Evolutionary conservation across 306 rosid species (phyloP).

Genomic region (Styphnolobium japonicum): DNA sequence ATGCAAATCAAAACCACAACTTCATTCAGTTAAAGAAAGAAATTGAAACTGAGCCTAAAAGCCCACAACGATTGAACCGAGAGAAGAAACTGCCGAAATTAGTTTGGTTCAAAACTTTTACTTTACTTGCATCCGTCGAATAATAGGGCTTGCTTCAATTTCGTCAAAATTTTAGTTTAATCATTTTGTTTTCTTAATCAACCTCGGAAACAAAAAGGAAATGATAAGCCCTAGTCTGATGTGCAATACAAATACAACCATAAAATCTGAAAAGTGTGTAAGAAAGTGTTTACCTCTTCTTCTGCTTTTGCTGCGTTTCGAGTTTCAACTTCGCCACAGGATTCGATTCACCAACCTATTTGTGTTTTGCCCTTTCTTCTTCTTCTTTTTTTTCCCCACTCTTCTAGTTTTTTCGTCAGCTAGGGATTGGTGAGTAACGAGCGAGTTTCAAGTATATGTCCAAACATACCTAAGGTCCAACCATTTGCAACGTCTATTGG

Average conservation of each 20-base stretch:
- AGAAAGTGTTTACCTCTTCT: not conserved
- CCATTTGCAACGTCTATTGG: not conserved
- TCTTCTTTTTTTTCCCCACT: too few relatives aligned
- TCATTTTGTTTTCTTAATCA: not conserved
- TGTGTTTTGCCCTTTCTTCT: too few relatives aligned
- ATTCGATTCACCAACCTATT: too few relatives aligned
- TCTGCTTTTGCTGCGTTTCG: too few relatives aligned
- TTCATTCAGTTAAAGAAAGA: not conserved
- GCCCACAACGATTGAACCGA: not conserved
- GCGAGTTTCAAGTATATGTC: too few relatives aligned
- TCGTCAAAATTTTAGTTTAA: not conserved
- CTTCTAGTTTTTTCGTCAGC: too few relatives aligned
- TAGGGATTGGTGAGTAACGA: too few relatives aligned
- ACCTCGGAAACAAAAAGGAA: not conserved
- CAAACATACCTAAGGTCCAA: too few relatives aligned
- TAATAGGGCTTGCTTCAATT: conserved; percentile 21
- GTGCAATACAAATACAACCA: not conserved
- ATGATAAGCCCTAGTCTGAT: not conserved
- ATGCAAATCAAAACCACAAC: conserved; percentile 15
- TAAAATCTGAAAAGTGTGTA: not conserved
- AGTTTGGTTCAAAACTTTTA: not conserved
- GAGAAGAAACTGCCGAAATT: not conserved
- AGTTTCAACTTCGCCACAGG: too few relatives aligned
- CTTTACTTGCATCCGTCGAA: not conserved
- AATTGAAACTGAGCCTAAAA: not conserved